Conservation (phyloP, 495 filamentous ascomycete genomes). For the Aspergillus baeticus region DNA sequence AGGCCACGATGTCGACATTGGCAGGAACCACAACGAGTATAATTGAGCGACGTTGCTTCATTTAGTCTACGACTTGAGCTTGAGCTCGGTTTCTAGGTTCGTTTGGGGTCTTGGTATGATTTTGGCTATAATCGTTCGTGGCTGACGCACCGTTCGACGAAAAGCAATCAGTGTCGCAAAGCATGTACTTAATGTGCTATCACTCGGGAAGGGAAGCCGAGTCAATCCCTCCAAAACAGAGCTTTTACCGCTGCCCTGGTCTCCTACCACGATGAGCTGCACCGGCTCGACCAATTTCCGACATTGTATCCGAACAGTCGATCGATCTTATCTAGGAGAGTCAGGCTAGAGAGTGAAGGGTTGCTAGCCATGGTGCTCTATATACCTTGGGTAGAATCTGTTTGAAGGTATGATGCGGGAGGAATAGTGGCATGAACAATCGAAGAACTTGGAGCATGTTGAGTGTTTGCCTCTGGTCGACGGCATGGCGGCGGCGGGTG, state of each 20-base stretch:
- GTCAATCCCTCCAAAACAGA: slow-evolving; percentile 48
- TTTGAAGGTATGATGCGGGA: no score
- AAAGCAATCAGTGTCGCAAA: slow-evolving; percentile 51
- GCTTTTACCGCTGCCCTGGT: slow-evolving; percentile 45
- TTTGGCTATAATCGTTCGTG: background rate
- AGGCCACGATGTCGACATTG: slow-evolving; percentile 60
- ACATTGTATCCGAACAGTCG: slow-evolving; percentile 35
- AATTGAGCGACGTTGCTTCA: slow-evolving; percentile 50
- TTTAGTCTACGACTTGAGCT: slow-evolving; percentile 41
- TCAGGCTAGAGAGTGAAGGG: slow-evolving; percentile 22
- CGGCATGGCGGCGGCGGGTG: no score
- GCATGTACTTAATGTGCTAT: slow-evolving; percentile 43
- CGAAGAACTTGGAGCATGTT: no score
- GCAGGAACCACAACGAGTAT: slow-evolving; percentile 62
- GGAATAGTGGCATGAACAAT: no score
- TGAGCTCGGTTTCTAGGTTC: slow-evolving; percentile 9
- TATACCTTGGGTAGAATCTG: no score
- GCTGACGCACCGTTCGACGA: slow-evolving; percentile 25
- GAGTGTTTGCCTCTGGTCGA: no score
- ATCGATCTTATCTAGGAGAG: slow-evolving; percentile 40
- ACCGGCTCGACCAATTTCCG: slow-evolving; percentile 29
- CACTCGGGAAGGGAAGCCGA: slow-evolving; percentile 39
- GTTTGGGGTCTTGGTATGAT: slow-evolving; percentile 15
- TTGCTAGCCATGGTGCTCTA: background rate
- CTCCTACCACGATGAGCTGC: slow-evolving; percentile 45